A percentile compares a stretch with the other conserved stretches of the same genome.
phyloP scores from a whole-genome alignment of 352 stramenopile species.

The Sclerospora graminicola region DNA sequence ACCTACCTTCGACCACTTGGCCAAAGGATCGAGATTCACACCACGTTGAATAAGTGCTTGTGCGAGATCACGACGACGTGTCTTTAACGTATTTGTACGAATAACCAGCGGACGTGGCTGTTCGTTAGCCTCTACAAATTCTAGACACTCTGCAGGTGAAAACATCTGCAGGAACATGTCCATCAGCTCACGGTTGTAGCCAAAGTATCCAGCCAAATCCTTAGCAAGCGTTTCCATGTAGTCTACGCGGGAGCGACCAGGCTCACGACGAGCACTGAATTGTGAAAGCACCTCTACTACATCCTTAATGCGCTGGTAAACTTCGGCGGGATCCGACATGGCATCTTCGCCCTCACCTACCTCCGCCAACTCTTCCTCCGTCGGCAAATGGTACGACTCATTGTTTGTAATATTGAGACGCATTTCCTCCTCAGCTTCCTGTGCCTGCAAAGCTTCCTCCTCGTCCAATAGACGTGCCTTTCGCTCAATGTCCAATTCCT shows the following conservation, averaged over 20 bases:
- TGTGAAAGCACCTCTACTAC: slow-evolving; percentile 90
- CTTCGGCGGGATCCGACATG: slow-evolving; percentile 65
- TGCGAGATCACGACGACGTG: slow-evolving; percentile 95
- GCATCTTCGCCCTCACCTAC: slow-evolving; percentile 32
- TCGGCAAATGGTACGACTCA: slow-evolving; percentile 70
- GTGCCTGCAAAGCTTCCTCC: slow-evolving; percentile 50
- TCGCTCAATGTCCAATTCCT: slow-evolving; percentile 80
- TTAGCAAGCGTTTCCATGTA: slow-evolving; percentile 90
- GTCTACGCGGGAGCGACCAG: slow-evolving; percentile 88
- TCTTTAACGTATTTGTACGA: slow-evolving; percentile 99
- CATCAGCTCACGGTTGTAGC: slow-evolving; percentile 97
- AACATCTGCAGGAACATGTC: slow-evolving; percentile 98
- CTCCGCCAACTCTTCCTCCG: slow-evolving; percentile 64
- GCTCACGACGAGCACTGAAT: slow-evolving; percentile 91
- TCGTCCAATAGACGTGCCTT: slow-evolving; percentile 78
- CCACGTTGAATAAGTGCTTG: slow-evolving; percentile 98
- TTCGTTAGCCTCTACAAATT: slow-evolving; percentile 99
- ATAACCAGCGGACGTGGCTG: slow-evolving; percentile 96
- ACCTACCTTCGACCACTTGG: slow-evolving; percentile 98
- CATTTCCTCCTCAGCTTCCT: slow-evolving; percentile 79
- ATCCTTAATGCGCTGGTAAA: slow-evolving; percentile 92
- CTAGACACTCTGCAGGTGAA: slow-evolving; percentile 93
- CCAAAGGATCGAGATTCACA: slow-evolving; percentile 97
- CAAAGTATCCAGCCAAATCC: slow-evolving; percentile 96
- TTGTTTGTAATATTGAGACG: slow-evolving; percentile 82